Conservation (phyloP, 805 yeast species). For the Lipomyces yamadae region DNA sequence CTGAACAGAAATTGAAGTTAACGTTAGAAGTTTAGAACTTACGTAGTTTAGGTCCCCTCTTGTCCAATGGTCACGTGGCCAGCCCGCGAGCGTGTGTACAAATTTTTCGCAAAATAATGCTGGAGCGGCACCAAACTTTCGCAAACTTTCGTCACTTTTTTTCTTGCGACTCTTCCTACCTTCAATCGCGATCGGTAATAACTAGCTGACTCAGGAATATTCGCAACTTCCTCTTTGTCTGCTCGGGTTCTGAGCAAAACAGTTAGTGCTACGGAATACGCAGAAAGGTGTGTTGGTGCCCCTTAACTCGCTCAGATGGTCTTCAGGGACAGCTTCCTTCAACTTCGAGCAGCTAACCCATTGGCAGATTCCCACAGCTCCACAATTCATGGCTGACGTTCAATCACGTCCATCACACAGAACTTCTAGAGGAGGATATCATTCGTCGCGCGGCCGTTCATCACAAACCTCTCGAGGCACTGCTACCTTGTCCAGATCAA, state of each 20-base stretch:
- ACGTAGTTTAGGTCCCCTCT: background rate
- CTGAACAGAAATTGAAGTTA: background rate
- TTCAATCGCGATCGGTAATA: conserved; percentile 1
- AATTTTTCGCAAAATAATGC: background rate
- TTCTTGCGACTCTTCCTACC: background rate
- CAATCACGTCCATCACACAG: conserved; percentile 28
- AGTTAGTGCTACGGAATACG: conserved; percentile 8
- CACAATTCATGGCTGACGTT: conserved; percentile 29
- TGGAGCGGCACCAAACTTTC: background rate
- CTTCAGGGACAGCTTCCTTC: background rate
- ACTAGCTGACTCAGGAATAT: background rate
- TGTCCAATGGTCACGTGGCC: background rate
- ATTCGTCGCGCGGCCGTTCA: conserved; percentile 32
- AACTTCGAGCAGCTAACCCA: background rate
- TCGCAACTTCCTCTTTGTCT: background rate
- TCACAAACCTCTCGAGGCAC: conserved; percentile 16
- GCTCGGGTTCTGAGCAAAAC: conserved; percentile 6
- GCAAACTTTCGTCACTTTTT: background rate
- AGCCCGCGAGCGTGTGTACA: background rate
- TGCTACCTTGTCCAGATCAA: conserved; percentile 23
- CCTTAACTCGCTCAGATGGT: background rate
- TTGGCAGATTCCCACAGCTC: conserved; percentile 1
- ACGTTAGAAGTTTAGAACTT: background rate
- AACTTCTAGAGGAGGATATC: conserved; percentile 38
- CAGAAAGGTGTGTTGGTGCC: background rate